phyloP scores from a whole-genome alignment of 2,329 filamentous ascomycete genomes.

The Blastomyces silverae region DNA sequence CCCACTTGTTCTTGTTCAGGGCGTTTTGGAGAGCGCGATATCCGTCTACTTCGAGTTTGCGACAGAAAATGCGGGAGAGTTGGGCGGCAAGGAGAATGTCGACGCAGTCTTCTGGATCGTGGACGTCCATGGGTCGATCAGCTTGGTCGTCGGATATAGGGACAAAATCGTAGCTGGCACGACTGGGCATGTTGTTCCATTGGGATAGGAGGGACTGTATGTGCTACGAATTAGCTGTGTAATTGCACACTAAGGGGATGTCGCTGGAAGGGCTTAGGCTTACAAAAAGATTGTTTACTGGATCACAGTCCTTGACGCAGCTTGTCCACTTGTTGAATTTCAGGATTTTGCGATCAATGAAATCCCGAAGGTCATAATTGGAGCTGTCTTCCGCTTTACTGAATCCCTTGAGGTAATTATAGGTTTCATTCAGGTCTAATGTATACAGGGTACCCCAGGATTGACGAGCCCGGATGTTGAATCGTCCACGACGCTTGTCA shows the following conservation, averaged over 20 bases:
- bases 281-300: constrained; percentile 38
- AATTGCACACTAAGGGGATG: neutral
- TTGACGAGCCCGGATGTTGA: constrained; percentile 42
- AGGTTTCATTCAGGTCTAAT: constrained; percentile 38
- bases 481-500: constrained; percentile 35
- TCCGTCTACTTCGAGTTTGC: constrained; percentile 43
- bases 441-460: constrained; percentile 40
- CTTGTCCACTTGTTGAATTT: constrained; percentile 42
- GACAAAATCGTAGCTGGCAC: constrained; percentile 40
- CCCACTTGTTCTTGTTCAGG: constrained; percentile 44
- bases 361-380: constrained; percentile 38
- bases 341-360: constrained; percentile 41
- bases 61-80: constrained; percentile 42
- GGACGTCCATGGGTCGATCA: constrained; percentile 38
- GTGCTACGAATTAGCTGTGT: constrained; percentile 5
- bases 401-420: constrained; percentile 36
- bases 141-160: constrained; percentile 25
- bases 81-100: constrained; percentile 42
- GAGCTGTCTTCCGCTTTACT: constrained; percentile 36
- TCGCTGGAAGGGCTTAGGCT: constrained; percentile 21
- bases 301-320: constrained; percentile 38
- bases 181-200: constrained; percentile 45
- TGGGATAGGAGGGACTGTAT: constrained; percentile 37
- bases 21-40: constrained; percentile 41
- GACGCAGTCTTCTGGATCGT: constrained; percentile 31